Evolutionary conservation across 2,329 filamentous ascomycete genomes (phyloP), one percentile per base, ranked within the genome.

Genomic region (Dactylellina drechsleri): DNA sequence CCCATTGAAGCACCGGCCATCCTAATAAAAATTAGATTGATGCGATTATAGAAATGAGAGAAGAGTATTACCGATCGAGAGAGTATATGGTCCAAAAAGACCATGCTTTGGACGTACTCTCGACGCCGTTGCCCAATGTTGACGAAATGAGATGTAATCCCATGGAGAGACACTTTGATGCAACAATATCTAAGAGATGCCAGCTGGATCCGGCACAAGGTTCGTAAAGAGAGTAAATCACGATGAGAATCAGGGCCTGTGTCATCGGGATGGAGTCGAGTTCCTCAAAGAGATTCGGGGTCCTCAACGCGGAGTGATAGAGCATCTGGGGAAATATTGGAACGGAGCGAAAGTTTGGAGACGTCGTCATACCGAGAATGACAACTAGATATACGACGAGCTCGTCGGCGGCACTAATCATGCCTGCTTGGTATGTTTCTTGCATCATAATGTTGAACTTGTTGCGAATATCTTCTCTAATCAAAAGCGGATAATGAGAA

Each of bases 41-140:
- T 23, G 2, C 18, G 12, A 6, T 18, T 18, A 16, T 36, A 47
- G 7, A 36, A 18, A 12, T 1, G 40, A 59, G 16, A 54, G 8
- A 26, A 13, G 23, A 18, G 15, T 41, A 58, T 36, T 64, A 74
- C 70, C 71, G 64, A 50, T 75, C 71, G n/a, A 75, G 71, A 10
- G 71, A 75, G 36, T 75, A 75, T 12, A 75, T 53, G 2, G 71
- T 75, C 71, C 71, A 75, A 16, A 75, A 75, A 10, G 71, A 64
- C 71, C 71, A 75, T n/a, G 47, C 57, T 36, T 67, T 66, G 18
- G 71, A 52, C 1, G 64, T 65, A 18, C 71, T 62, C 41, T 75
- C 71, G 18, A 75, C 60, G 8, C 71, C 71, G 13, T 75, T 75
- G 4, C 71, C 71, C 1, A 75, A 16, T n/a, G 71, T 56, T 0